Conservation (phyloP, 1,139 yeast genomes). For the Blastobotrys indianensis region DNA sequence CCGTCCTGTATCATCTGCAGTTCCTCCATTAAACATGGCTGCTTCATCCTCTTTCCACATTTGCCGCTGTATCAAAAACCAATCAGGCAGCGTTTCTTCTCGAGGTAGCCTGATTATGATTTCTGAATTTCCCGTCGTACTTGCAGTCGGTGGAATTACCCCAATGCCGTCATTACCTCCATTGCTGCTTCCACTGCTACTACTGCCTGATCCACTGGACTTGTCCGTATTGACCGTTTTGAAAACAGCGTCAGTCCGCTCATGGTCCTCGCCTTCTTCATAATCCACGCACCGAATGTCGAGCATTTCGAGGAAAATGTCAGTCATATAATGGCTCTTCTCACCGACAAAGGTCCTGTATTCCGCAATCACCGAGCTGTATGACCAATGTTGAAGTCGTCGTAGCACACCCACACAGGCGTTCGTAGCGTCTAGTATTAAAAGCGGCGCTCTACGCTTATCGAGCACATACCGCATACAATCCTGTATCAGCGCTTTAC, state of each 20-base stretch:
- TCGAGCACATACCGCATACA: slow-evolving; percentile 48
- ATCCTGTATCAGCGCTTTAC: slow-evolving; percentile 33
- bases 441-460: slow-evolving; percentile 56
- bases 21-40: background rate
- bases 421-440: slow-evolving; percentile 75
- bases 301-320: slow-evolving; percentile 71
- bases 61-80: slow-evolving; percentile 62
- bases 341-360: slow-evolving; percentile 72
- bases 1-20: background rate
- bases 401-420: slow-evolving; percentile 76
- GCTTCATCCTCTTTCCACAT: slow-evolving; percentile 50
- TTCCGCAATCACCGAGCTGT: slow-evolving; percentile 76
- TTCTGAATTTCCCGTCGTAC: slow-evolving; percentile 3
- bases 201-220: background rate
- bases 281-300: slow-evolving; percentile 29
- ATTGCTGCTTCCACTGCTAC: no score
- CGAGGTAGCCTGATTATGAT: slow-evolving; percentile 43
- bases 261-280: slow-evolving; percentile 14
- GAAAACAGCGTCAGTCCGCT: slow-evolving; percentile 11
- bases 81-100: slow-evolving; percentile 56
- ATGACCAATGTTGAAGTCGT: slow-evolving; percentile 82
- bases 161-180: background rate
- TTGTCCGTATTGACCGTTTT: slow-evolving; percentile 12
- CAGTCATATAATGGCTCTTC: slow-evolving; percentile 72
- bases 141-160: background rate